These are phyloP conservation scores for Vinca minor DNA, from an alignment of 257 asterid genomes.

Conservation along the genomic window DNA sequence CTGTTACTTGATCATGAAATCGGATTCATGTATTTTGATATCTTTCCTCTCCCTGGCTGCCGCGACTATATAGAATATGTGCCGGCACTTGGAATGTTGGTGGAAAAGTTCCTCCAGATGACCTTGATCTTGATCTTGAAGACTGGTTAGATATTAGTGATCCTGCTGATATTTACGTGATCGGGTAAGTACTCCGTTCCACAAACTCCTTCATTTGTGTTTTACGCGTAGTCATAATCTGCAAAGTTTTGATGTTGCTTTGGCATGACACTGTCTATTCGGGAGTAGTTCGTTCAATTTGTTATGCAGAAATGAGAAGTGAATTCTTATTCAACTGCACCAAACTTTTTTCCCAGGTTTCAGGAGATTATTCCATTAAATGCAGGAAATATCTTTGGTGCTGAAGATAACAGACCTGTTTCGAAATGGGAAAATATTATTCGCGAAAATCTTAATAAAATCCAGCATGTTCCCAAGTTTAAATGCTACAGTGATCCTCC, in stretches of 20 bases:
- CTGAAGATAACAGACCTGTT: constrained; percentile 84
- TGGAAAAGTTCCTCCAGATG: constrained; percentile 63
- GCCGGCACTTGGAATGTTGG: constrained; percentile 83
- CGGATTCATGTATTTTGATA: neutral
- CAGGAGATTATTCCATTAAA: constrained; percentile 95
- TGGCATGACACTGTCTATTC: too few relatives aligned
- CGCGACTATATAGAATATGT: constrained; percentile 22
- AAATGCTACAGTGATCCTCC: constrained; percentile 84
- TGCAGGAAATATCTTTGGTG: constrained; percentile 89
- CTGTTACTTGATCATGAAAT: neutral
- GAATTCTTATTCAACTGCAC: constrained; percentile 2
- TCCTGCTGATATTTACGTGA: constrained; percentile 86
- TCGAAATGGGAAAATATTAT: constrained; percentile 80
- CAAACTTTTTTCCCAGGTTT: constrained; percentile 37
- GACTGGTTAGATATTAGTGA: constrained; percentile 62
- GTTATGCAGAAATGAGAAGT: neutral
- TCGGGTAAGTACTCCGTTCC: constrained; percentile 51
- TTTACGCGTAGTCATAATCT: constrained; percentile 1
- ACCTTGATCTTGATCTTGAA: constrained; percentile 71
- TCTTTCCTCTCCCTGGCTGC: neutral
- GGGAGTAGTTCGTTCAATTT: neutral
- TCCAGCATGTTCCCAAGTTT: constrained; percentile 47
- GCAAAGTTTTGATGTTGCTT: neutral
- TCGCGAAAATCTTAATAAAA: constrained; percentile 68
- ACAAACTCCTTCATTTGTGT: neutral